A percentile compares a stretch with the other conserved stretches of the same genome.
These are phyloP conservation scores for Pneumocystis jirovecii DNA, from an alignment of 1,139 yeast genomes.

Conservation along the genomic window DNA sequence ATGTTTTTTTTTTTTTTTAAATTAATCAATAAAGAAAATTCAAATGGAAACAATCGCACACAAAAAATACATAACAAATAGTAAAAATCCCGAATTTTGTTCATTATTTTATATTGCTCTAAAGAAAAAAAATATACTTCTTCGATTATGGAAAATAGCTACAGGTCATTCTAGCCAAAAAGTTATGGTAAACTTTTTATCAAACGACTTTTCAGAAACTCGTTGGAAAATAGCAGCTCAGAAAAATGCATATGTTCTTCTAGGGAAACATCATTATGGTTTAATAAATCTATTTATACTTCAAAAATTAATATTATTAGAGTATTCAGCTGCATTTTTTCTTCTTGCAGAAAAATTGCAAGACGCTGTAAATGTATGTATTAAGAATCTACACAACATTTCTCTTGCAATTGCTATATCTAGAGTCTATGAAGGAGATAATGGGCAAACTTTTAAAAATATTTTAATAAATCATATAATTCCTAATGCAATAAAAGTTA, in stretches of 20 bases:
- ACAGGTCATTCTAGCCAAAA: slow-evolving; percentile 65
- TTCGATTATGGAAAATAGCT: slow-evolving; percentile 73
- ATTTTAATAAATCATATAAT: slow-evolving; percentile 39
- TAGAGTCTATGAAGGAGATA: slow-evolving; percentile 50
- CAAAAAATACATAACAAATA: slow-evolving; percentile 23
- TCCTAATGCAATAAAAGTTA: slow-evolving; percentile 43
- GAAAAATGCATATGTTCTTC: slow-evolving; percentile 79
- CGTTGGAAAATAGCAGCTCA: slow-evolving; percentile 81
- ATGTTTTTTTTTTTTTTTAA: slow-evolving; percentile 22
- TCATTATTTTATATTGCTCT: slow-evolving; percentile 67
- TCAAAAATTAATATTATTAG: slow-evolving; percentile 8
- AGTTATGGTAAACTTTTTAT: slow-evolving; percentile 62
- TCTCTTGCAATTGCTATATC: slow-evolving; percentile 70
- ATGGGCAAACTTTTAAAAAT: slow-evolving; percentile 35
- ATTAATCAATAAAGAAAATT: neutral
- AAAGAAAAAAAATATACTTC: slow-evolving; percentile 55
- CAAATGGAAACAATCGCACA: slow-evolving; percentile 52
- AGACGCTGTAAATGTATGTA: slow-evolving; percentile 64
- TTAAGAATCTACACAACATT: slow-evolving; percentile 49
- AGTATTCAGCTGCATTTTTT: slow-evolving; percentile 84
- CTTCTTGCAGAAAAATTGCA: slow-evolving; percentile 59
- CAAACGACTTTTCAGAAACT: slow-evolving; percentile 54
- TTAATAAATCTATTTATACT: neutral
- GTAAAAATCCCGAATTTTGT: slow-evolving; percentile 56
- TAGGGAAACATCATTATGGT: slow-evolving; percentile 68